Base-by-base conservation (phyloP, 805 yeast species). In the Pichia rugopelliculosa region DNA sequence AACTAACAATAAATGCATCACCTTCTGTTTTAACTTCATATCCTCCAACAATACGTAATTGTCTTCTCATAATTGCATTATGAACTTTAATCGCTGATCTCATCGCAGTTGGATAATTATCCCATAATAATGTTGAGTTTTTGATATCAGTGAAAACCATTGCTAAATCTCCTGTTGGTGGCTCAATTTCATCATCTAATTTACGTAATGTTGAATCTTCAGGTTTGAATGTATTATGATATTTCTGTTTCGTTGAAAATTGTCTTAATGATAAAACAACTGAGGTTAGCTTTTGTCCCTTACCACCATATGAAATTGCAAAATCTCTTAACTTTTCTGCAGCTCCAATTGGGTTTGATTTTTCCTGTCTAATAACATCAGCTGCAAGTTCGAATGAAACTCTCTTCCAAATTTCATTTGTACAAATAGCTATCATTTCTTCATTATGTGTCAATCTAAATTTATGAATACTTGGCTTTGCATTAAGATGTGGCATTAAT, bases 21-120 rank as follows among this genome's bases (percentile, higher is more conserved):
- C 99, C 99, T 79, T 93, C 99, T 2, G 97, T 93, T 64, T 93
- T 93, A 24, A 93, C 99, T 64, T 93, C 99, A 62, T 93, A 93
- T 2, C 99, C 99, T 33, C 98, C 97, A 60, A 87, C 87, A 42
- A 90, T 82, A 56, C 96, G 77, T 53, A 93, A 69, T 56, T 88
- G 95, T 43, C 98, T 77, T 60, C 99, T 80, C 99, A 93, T 93
- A 26, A 93, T 78, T 21, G 87, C 78, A 61, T 93, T 93, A 66
- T 93, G 99, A 4, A 87, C 84, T 66, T 89, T 88, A 60, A 93
- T 93, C 0, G 99, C 98, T 2, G 96, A 83, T 64, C 97, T 74
- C 99, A 93, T 93, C 0, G 96, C 95, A 44, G 80, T 78, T 2
- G 97, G 96, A 59, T 80, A 84, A 8, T 87, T 72, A 59, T 93